phyloP scores from a whole-genome alignment of 495 filamentous ascomycete genomes.

The Penicillium antarcticum region DNA sequence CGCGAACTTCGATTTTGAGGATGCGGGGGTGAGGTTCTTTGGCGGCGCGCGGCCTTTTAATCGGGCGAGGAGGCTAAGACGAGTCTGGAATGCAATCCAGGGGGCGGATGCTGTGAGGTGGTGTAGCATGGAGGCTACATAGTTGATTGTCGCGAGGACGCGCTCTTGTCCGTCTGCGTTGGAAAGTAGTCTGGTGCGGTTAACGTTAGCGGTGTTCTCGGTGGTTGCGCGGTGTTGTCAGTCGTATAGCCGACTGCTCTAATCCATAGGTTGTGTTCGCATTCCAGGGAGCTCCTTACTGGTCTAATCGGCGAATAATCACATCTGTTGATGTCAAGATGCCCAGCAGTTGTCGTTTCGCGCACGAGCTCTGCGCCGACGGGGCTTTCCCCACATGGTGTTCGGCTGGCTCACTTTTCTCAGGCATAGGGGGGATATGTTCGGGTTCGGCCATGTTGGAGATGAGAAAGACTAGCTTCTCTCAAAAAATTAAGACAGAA shows the following conservation, averaged over 20 bases:
- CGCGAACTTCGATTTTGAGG: slow-evolving; percentile 41
- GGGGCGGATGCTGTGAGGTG: slow-evolving; percentile 39
- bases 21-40: slow-evolving; percentile 15
- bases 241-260: too few species aligned
- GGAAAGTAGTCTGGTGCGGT: slow-evolving; percentile 29
- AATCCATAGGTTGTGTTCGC: too few species aligned
- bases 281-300: slow-evolving; percentile 20
- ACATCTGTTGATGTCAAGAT: slow-evolving; percentile 32
- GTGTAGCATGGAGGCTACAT: slow-evolving; percentile 38
- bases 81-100: slow-evolving; percentile 33
- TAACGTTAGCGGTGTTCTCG: slow-evolving; percentile 7
- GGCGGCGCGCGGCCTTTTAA: slow-evolving; percentile 20
- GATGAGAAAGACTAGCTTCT: slow-evolving; percentile 12
- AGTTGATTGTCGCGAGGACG: slow-evolving; percentile 35
- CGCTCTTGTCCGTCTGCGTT: slow-evolving; percentile 34
- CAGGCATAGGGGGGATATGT: background rate
- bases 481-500: background rate
- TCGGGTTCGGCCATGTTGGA: slow-evolving; percentile 19
- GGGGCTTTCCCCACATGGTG: slow-evolving; percentile 26
- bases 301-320: slow-evolving; percentile 34
- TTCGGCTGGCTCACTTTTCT: background rate
- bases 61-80: slow-evolving; percentile 35
- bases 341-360: slow-evolving; percentile 27
- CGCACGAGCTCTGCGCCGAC: slow-evolving; percentile 22
- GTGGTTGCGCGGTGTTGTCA: too few species aligned